Base-by-base conservation (phyloP, 768 basidiomycete species). In the Auriculariales sp. region DNA sequence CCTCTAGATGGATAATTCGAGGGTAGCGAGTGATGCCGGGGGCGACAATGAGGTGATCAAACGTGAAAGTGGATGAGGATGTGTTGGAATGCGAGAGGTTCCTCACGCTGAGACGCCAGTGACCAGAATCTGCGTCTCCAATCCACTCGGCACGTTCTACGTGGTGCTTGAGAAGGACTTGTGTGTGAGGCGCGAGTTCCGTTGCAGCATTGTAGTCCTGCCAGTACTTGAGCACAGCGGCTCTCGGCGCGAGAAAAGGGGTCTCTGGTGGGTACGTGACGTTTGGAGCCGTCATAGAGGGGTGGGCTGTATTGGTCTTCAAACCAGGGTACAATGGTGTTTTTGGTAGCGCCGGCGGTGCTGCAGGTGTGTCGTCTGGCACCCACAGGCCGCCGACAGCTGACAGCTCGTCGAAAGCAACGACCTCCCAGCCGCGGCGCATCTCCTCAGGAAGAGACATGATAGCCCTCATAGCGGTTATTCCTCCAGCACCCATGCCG, bases 341-440 rank as follows among this genome's bases (percentile, higher is more conserved):
- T 57, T 74, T 69, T 2, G 78, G 77, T 3, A 80, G 60, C 2
- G 57, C 54, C 3, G 77, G 76, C 15, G 74, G 73, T 1, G 64
- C 57, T 22, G 39, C 22, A 14, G 51, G 47, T 4, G 57, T 53
- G 2, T 55, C 51, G 15, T 71, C 68, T 7, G 63, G 62, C 2
- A 71, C 59, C 78, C 78, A 81, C 47, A 80, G 60, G 11, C 79
- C 78, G n/a, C 74, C 78, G 3, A 79, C 64, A 53, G 66, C 68
- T 30, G 61, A 58, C 28, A 74, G 67, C 57, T 74, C 68, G 55
- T 81, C 79, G 54, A 70, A 78, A 48, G 79, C 57, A 14, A 69
- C 69, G 22, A 80, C 61, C 22, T 74, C 67, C 68, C 74, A 75
- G 9, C 57, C 58, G 19, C 56, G 48, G 17, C 62, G 58, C 4